Percentiles rank a stretch among this genome's conserved stretches.
Conservation (phyloP, 768 basidiomycete genomes). For the Porphyrellus cyaneotinctus region DNA sequence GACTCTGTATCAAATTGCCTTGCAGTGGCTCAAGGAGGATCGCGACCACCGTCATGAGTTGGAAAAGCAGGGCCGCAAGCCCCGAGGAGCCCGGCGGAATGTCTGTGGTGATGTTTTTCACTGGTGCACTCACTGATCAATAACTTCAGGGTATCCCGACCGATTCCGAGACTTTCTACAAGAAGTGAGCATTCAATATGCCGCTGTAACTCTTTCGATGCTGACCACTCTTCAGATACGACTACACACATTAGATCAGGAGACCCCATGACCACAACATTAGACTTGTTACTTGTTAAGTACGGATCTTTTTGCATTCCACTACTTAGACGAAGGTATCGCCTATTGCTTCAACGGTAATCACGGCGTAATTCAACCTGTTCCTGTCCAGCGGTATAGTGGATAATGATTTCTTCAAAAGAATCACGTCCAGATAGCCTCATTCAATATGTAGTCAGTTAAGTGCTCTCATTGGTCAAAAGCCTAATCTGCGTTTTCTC, state of each 20-base stretch:
- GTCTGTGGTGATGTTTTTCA: slow-evolving; percentile 34
- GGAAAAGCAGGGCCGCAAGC: slow-evolving; percentile 55
- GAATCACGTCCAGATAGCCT: no score
- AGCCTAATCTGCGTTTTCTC: no score
- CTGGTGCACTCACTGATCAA: slow-evolving; percentile 2
- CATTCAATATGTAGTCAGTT: no score
- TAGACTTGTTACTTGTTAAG: neutral
- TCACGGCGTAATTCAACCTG: neutral
- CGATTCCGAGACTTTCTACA: slow-evolving; percentile 83
- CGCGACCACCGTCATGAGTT: slow-evolving; percentile 57
- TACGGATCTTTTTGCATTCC: slow-evolving; percentile 6
- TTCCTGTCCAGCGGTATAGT: neutral
- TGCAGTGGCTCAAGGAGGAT: slow-evolving; percentile 88
- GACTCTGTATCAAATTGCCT: slow-evolving; percentile 65
- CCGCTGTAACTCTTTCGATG: neutral
- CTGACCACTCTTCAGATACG: slow-evolving; percentile 39
- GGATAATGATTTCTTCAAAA: no score
- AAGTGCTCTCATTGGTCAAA: no score
- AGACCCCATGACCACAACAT: neutral
- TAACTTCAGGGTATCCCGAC: slow-evolving; percentile 50
- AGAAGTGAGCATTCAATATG: slow-evolving; percentile 49
- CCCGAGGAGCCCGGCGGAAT: slow-evolving; percentile 55
- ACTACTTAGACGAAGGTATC: slow-evolving; percentile 4
- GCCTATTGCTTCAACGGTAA: neutral
- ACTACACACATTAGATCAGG: slow-evolving; percentile 41